Percentiles rank a stretch among this genome's conserved stretches.
Evolutionary conservation across 257 asterid genomes (phyloP).

Genomic region (Plectranthus barbatus): DNA sequence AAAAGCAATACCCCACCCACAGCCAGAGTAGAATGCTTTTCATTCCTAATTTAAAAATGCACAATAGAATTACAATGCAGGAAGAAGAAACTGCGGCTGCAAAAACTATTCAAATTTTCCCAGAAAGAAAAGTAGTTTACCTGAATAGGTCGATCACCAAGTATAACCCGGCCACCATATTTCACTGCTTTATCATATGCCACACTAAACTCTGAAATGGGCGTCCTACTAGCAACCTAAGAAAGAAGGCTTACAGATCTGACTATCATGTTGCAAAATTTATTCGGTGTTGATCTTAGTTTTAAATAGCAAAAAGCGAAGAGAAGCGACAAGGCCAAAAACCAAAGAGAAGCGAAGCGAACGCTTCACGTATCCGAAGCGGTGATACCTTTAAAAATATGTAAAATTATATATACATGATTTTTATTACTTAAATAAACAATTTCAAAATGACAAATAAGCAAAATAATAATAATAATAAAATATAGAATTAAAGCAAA

Average conservation of each 20-base stretch:
- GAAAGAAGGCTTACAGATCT: constrained; percentile 2
- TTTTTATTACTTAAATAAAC: too few relatives aligned
- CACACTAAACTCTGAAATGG: constrained; percentile 92
- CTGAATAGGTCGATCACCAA: constrained; percentile 88
- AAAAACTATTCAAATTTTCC: constrained; percentile 3
- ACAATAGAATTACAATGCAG: background rate
- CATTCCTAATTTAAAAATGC: background rate
- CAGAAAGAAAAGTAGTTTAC: constrained; percentile 34
- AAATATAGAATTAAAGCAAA: too few relatives aligned
- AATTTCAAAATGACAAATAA: too few relatives aligned
- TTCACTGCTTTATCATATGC: constrained; percentile 92
- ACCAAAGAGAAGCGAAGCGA: too few relatives aligned
- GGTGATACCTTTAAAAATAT: too few relatives aligned
- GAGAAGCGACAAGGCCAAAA: too few relatives aligned
- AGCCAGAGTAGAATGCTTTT: background rate
- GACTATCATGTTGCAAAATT: too few relatives aligned
- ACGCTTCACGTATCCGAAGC: too few relatives aligned
- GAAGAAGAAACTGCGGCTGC: background rate
- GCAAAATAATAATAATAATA: too few relatives aligned
- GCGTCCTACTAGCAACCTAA: constrained; percentile 77
- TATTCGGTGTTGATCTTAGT: background rate
- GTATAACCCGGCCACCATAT: constrained; percentile 84
- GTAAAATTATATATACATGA: too few relatives aligned
- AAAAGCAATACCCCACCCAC: background rate
- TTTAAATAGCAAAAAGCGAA: too few relatives aligned